Evolutionary conservation across 139 green algal species (phyloP), one percentile per base, ranked within the genome.

Genomic region (Pleodorina starrii): DNA sequence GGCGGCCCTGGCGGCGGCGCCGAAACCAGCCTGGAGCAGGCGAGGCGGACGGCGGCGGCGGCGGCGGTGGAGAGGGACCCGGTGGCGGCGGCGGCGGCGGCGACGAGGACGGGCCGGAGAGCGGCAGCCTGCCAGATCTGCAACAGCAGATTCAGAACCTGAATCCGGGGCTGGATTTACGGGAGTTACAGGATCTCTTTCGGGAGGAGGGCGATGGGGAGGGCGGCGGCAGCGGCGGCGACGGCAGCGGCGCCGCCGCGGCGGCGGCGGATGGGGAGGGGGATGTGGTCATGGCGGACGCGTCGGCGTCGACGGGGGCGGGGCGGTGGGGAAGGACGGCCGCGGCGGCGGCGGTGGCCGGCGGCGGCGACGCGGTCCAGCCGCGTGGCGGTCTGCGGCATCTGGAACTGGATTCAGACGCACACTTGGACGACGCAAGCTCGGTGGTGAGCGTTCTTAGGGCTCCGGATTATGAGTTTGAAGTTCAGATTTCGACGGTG

Each of bases 331-430:
- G 75, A 60, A 17, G 51, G 17, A 27, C 48, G 12, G 44, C 74
- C 25, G 74, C 74, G 10, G 44, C 43, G 66, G 46, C 44, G 9
- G 43, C 17, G 5, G n/a, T 25, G 5, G n/a, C 7, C 16, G 68
- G 68, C 21, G 40, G 44, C 27, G 73, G 4, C 43, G 44, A 38
- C 44, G 74, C 14, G 43, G 27, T 7, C 17, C 29, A 7, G 44
- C 46, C 44, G n/a, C 29, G 29, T 43, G 9, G 43, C 44, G 77
- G 77, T 29, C 40, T 87, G 14, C 60, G 81, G 2, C 81, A 87
- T 60, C 44, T 87, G 27, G 81, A 87, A 42, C 32, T 87, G 3
- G 81, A 87, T n/a, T n/a, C 42, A 2, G 81, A 87, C 32, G 42
- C n/a, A 1, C 60, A 78, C 32, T n/a, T 63, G 60, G n/a, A 78